Evolutionary conservation across 2,329 filamentous ascomycete genomes (phyloP), one percentile per base, ranked within the genome.

Genomic region (Polytolypa hystricis): DNA sequence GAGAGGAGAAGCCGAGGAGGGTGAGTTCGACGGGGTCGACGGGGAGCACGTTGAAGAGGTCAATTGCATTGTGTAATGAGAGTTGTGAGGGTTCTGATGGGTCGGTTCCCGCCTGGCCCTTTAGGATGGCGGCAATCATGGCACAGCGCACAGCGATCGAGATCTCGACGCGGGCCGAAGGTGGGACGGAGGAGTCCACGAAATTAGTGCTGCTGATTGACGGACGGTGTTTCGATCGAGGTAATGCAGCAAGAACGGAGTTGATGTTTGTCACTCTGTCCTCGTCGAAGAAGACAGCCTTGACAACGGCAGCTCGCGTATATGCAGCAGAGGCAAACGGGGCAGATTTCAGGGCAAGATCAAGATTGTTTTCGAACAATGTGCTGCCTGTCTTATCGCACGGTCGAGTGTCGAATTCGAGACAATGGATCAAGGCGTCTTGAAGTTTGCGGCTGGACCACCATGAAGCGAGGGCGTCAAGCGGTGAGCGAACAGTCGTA

Each of bases 381-480:
- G 50, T 52, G 23, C 66, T 61, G 25, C 55, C 57, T 20, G 58
- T 54, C 37, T 58, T 56, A 30, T 17, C 14, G 18, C 30, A 10
- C 28, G 33, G 7, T 64, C 61, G 8, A 40, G 71, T 70, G 20
- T 67, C 58, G 10, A 64, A 61, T 28, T 73, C 70, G 21, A 93
- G 67, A 23, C 73, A 78, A 11, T 67, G 66, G 9, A 77, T 66
- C 18, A 95, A 69, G 2, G 76, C 77, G 39, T 73, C 71, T 49
- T 86, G 82, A 25, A 94, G 63, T 9, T 75, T 68, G 38, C 80
- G 69, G 44, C 77, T 84, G 0, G 87, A 93, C 66, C 79, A 91
- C 87, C 87, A 95, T 2, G 87, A 84, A 5, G 87, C 84, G 35
- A 95, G 75, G 9, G 85, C 86, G 57, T 95, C 89, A 46, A 95